These are phyloP conservation scores for Platismatia glauca DNA, from an alignment of 495 filamentous ascomycete genomes.

Conservation along the genomic window DNA sequence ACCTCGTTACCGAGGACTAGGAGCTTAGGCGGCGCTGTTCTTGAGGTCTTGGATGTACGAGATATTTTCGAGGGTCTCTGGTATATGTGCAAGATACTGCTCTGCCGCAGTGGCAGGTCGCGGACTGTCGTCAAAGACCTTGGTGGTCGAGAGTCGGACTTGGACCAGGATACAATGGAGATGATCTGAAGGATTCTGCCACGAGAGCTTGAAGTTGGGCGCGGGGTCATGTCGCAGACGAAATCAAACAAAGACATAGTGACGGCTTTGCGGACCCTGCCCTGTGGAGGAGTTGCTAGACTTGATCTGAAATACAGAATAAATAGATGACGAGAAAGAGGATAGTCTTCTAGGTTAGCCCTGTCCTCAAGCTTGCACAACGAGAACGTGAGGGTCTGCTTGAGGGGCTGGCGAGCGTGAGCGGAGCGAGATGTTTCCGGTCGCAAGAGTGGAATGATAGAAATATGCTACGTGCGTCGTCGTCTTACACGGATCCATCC, in stretches of 20 bases:
- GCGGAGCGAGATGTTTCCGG: too few relatives aligned
- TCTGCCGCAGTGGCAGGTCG: background rate
- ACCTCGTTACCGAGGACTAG: background rate
- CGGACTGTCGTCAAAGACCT: background rate
- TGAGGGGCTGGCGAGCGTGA: too few relatives aligned
- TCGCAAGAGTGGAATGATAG: too few relatives aligned
- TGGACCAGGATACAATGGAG: background rate
- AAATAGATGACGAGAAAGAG: too few relatives aligned
- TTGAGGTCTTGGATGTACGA: background rate
- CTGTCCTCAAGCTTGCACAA: too few relatives aligned
- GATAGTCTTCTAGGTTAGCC: too few relatives aligned
- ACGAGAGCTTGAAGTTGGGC: background rate
- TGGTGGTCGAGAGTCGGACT: background rate
- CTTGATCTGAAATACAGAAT: background rate
- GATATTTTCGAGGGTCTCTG: background rate
- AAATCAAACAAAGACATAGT: background rate
- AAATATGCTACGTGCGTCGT: too few relatives aligned
- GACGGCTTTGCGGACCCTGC: background rate
- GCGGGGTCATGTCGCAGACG: background rate
- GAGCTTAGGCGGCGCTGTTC: background rate
- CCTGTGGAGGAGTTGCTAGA: background rate
- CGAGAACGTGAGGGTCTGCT: too few relatives aligned
- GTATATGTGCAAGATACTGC: background rate
- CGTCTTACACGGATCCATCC: too few relatives aligned
- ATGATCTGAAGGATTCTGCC: background rate